These are phyloP conservation scores for Talaromyces sp. DNA, from an alignment of 2,329 filamentous ascomycete genomes.

Conservation along the genomic window DNA sequence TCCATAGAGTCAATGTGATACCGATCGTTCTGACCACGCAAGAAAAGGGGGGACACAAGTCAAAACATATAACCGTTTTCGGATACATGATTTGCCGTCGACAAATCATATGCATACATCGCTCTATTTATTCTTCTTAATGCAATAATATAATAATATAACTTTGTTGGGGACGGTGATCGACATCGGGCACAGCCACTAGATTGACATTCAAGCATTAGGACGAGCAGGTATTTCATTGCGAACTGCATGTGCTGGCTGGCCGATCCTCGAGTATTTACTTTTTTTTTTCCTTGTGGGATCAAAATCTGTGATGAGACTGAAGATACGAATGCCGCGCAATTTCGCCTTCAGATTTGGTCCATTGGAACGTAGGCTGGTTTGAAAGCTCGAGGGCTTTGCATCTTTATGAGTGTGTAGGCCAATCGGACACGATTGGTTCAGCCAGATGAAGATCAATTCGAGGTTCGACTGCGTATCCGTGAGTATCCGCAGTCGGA, in stretches of 20 bases:
- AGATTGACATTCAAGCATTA: background rate
- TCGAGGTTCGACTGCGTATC: background rate
- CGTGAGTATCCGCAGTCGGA: background rate
- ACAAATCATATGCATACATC: background rate
- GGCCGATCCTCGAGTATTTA: background rate
- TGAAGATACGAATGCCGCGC: background rate
- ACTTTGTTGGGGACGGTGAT: background rate
- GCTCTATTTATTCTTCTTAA: background rate
- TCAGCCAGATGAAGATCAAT: background rate
- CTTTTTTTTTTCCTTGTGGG: background rate
- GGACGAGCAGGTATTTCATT: conserved; percentile 1
- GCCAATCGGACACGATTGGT: background rate
- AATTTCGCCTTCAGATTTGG: background rate
- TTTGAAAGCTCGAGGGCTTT: background rate
- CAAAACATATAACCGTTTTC: conserved; percentile 2
- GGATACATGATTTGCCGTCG: background rate
- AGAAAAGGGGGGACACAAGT: background rate
- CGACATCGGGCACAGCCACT: conserved; percentile 4
- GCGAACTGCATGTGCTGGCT: background rate
- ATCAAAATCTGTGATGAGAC: background rate
- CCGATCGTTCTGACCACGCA: background rate
- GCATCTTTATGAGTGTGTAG: background rate
- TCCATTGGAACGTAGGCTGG: background rate
- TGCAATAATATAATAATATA: background rate
- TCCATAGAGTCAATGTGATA: background rate